Percentiles rank a stretch among this genome's conserved stretches.
Conservation (phyloP, 2,329 filamentous ascomycete genomes). For the Cercospora canescens region DNA sequence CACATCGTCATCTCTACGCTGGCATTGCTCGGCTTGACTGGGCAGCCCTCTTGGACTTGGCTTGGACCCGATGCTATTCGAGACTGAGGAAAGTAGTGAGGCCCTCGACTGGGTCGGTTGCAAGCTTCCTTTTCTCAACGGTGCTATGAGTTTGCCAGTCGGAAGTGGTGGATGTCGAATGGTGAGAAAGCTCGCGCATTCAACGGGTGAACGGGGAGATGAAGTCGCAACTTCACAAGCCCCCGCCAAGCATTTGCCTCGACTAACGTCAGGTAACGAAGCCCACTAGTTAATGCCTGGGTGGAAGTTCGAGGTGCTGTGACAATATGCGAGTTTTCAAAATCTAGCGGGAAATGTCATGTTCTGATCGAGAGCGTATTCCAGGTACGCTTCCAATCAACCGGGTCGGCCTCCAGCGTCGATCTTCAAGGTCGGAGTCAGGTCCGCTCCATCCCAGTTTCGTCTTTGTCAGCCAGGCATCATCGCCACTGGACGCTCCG, state of each 20-base stretch:
- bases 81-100: too few relatives aligned
- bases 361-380: too few relatives aligned
- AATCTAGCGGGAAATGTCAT: too few relatives aligned
- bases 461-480: conserved; percentile 3
- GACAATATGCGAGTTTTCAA: too few relatives aligned
- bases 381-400: too few relatives aligned
- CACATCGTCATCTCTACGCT: neutral
- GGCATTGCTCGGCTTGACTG: neutral
- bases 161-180: neutral
- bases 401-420: neutral
- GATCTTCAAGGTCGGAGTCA: neutral
- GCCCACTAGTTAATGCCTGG: neutral
- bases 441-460: neutral
- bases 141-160: too few relatives aligned
- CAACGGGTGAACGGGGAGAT: neutral
- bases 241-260: neutral
- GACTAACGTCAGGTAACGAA: neutral
- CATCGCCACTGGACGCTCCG: neutral
- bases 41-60: neutral
- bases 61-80: neutral
- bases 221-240: neutral
- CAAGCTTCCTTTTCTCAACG: too few relatives aligned
- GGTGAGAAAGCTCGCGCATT: neutral
- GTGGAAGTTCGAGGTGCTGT: neutral
- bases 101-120: too few relatives aligned